Conservation (phyloP, 148 eudicot genomes). For the Camellia japonica region DNA sequence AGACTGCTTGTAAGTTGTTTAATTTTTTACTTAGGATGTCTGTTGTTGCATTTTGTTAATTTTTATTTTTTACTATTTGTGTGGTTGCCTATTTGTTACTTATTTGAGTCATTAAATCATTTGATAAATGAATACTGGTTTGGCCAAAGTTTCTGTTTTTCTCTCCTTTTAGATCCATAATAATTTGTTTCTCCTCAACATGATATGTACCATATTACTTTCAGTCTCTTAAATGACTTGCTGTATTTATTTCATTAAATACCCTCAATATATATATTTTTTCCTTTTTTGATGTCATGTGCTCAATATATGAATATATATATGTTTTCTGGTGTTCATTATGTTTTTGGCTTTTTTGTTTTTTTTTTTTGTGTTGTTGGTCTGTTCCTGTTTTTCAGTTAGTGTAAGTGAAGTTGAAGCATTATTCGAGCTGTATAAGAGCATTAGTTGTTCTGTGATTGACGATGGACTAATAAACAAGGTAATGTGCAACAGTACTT, state of each 20-base stretch:
- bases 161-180: background rate
- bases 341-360: background rate
- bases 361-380: background rate
- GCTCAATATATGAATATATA: background rate
- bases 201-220: background rate
- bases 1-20: slow-evolving; percentile 75
- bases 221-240: background rate
- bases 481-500: slow-evolving; percentile 38
- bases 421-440: slow-evolving; percentile 82
- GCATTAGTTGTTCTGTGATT: slow-evolving; percentile 83
- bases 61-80: background rate
- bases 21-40: background rate
- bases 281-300: background rate
- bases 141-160: background rate
- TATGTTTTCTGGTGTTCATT: background rate
- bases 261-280: background rate
- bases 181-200: background rate
- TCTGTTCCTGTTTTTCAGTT: slow-evolving; percentile 42
- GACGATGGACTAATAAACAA: slow-evolving; percentile 96
- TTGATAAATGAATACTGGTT: background rate
- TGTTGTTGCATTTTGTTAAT: background rate
- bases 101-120: background rate
- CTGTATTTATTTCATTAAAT: background rate
- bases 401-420: slow-evolving; percentile 99
- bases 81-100: background rate